Evolutionary conservation across 768 basidiomycete genomes (phyloP).

Genomic region (Dioszegia crocea): DNA sequence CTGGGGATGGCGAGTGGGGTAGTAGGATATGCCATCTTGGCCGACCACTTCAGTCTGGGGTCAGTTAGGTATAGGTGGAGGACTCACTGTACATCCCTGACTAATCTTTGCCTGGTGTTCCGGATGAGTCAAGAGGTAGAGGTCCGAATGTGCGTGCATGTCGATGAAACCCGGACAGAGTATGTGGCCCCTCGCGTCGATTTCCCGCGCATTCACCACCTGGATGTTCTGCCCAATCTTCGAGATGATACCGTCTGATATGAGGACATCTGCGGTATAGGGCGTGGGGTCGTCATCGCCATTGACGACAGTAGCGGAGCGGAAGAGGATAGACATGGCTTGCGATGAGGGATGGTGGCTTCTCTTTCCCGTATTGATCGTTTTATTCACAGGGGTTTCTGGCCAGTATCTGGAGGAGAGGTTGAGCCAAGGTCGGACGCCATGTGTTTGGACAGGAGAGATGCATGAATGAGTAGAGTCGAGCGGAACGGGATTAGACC

Average conservation of each 20-base stretch:
- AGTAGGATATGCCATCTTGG: conserved; percentile 47
- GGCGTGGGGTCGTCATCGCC: conserved; percentile 30
- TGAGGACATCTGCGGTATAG: conserved; percentile 34
- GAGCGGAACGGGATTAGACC: too few relatives aligned
- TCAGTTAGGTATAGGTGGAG: not conserved
- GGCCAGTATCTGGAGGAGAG: too few relatives aligned
- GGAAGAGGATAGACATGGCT: conserved; percentile 23
- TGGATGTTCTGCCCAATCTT: conserved; percentile 13
- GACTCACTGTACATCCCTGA: conserved; percentile 45
- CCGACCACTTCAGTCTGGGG: conserved; percentile 45
- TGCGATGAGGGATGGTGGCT: too few relatives aligned
- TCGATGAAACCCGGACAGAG: conserved; percentile 47
- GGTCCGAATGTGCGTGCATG: conserved; percentile 46
- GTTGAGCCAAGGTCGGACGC: too few relatives aligned
- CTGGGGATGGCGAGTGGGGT: conserved; percentile 20
- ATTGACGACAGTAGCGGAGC: conserved; percentile 28
- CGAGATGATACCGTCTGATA: conserved; percentile 28
- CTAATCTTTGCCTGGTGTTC: conserved; percentile 42
- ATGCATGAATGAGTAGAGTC: not conserved
- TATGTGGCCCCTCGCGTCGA: conserved; percentile 27
- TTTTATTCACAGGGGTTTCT: too few relatives aligned
- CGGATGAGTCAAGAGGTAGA: conserved; percentile 43
- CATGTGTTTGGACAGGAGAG: not conserved
- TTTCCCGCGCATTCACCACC: not conserved
- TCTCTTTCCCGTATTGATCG: not conserved